Evolutionary conservation across 495 filamentous ascomycete genomes (phyloP).

Genomic region (Tetracladium marchalianum): DNA sequence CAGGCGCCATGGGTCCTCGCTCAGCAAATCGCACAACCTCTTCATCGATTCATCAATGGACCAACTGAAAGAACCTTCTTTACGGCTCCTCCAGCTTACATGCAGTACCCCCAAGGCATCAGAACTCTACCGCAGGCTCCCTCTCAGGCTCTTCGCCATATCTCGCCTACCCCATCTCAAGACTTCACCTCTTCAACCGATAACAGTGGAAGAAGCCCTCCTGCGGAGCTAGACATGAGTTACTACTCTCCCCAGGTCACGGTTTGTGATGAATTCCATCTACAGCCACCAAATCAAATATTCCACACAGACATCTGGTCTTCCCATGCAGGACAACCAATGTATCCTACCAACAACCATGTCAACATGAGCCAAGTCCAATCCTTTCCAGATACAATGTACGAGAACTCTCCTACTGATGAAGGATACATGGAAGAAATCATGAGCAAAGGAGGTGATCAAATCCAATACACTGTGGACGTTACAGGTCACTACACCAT

Average conservation of each 20-base stretch:
- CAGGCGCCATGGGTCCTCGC: not conserved
- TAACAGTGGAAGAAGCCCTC: constrained; percentile 9
- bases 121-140: too few species aligned
- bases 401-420: constrained; percentile 4
- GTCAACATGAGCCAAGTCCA: constrained; percentile 13
- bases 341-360: not conserved
- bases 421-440: constrained; percentile 7
- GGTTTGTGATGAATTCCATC: not conserved
- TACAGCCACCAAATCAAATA: not conserved
- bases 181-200: not conserved
- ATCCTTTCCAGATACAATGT: constrained; percentile 3
- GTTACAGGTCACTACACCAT: too few species aligned
- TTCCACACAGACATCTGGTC: not conserved
- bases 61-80: constrained; percentile 2
- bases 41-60: constrained; percentile 7
- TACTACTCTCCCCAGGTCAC: not conserved
- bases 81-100: not conserved
- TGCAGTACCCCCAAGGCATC: not conserved
- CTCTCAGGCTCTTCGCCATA: not conserved
- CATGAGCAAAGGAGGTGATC: not conserved
- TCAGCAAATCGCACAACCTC: not conserved
- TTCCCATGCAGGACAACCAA: not conserved
- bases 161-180: constrained; percentile 8
- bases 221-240: constrained; percentile 6
- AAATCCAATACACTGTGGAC: constrained; percentile 1